Evolutionary conservation across 1,284 basidiomycete species (phyloP), one percentile per base, ranked within the genome.

Genomic region (Cutaneotrichosporon mucoides): DNA sequence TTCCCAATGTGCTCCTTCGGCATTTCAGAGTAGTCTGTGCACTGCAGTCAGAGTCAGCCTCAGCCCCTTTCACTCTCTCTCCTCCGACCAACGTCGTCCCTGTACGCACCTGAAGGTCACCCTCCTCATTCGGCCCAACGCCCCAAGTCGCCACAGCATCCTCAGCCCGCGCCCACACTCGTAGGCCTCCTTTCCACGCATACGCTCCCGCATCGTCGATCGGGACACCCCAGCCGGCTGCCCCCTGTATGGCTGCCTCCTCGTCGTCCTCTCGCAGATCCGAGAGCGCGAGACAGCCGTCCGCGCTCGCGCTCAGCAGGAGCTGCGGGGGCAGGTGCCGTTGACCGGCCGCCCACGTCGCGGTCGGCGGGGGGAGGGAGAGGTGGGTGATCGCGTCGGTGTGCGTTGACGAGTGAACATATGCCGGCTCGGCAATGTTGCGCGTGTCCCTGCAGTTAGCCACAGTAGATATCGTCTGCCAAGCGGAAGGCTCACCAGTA

Each of bases 351-450:
- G 71, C 53, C 60, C 69, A 74, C 7, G 70, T 53, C 0, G 69
- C 65, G 0, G 76, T 75, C 3, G 76, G 63, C 0, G 80, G 80
- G 24, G 79, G 72, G 53, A 81, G 75, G 9, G 75, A 71, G n/a
- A 81, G 75, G 42, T 77, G 68, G n/a, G 80, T 81, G 60, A 82
- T 78, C 62, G 81, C 80, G 73, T 82, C 80, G 16, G 79, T 79
- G 61, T 82, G 81, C 12, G 80, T 78, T 4, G 81, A 78, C 4
- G 76, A 68, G 65, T 82, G 81, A 2, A 71, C 63, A 64, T 80
- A 79, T 1, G 77, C 65, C 0, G 80, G 74, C 24, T 71, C 49
- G 33, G 70, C 64, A 15, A 73, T 46, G 48, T 75, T 71, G 13
- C 79, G 73, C 10, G 71, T 72, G 60, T 81, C 79, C 79, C 75